Evolutionary conservation across 768 basidiomycete species (phyloP), one percentile per base, ranked within the genome.

Genomic region (Tulasnella sp.): DNA sequence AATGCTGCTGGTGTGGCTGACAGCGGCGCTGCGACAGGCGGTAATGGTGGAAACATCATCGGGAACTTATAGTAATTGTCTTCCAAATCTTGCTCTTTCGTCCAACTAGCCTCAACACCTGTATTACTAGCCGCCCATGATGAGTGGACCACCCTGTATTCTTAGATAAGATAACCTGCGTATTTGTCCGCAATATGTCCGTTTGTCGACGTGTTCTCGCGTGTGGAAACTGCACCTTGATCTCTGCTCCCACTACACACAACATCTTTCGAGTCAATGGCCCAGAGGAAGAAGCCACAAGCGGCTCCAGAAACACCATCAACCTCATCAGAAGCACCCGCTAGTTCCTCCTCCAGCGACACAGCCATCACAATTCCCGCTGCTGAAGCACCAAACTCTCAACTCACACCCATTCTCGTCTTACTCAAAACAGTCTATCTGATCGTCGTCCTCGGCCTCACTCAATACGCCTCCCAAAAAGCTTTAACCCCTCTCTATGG

Each of bases 401-500:
- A 38, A 15, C 15, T 38, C 34, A 15, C 34, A 15, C 15, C 34
- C 15, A 22, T 53, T 24, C 52, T 31, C 1, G 31, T 41, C 30
- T 12, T 53, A 10, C 19, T 44, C 19, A 54, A 61, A 25, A 22
- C 72, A 48, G 60, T 72, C 41, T 44, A 58, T 19, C 62, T 73
- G 34, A 65, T 68, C 43, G 30, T 69, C 30, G 60, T 66, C 4
- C 70, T 83, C 34, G 83, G 84, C 2, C 74, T 87, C 30, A 73
- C 80, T 55, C 72, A 81, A 17, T 81, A 79, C 63, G 71, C 77
- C 4, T 86, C 88, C 66, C 76, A 79, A 68, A 80, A 79, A 31
- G 75, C 80, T 8, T 66, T 90, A n/a, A 69, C 75, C 56, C 87
- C 87, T 15, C 71, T 88, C 2, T 89, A 87, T 68, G 86, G 82